A percentile compares a stretch with the other conserved stretches of the same genome.
phyloP scores from a whole-genome alignment of 768 basidiomycete genomes.

The Lentinula aciculospora region DNA sequence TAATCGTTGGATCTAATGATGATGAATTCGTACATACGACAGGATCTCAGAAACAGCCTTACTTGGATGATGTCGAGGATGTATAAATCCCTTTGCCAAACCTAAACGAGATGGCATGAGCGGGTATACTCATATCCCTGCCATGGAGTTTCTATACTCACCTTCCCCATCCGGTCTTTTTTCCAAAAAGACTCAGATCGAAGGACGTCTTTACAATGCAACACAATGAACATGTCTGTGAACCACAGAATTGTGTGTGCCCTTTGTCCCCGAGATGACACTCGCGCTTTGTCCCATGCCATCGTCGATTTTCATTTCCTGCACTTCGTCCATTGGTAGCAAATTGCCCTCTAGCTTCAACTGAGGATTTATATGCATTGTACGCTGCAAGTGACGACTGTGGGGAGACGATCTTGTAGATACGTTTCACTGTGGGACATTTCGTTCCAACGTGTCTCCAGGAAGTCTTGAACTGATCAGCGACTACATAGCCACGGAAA shows the following conservation, averaged over 20 bases:
- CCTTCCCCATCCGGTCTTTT: slow-evolving; percentile 73
- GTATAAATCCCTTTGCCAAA: slow-evolving; percentile 72
- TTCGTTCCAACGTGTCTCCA: slow-evolving; percentile 55
- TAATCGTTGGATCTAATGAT: slow-evolving; percentile 59
- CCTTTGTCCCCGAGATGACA: slow-evolving; percentile 64
- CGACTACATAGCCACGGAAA: slow-evolving; percentile 28
- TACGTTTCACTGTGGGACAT: slow-evolving; percentile 51
- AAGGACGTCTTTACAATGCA: slow-evolving; percentile 60
- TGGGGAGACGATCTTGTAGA: slow-evolving; percentile 60
- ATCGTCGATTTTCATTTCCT: slow-evolving; percentile 70
- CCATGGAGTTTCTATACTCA: slow-evolving; percentile 16
- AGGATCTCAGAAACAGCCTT: slow-evolving; percentile 11
- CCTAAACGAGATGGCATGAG: slow-evolving; percentile 22
- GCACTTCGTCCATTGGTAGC: slow-evolving; percentile 43
- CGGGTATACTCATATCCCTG: no score
- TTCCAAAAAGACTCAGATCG: slow-evolving; percentile 56
- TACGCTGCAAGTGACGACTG: slow-evolving; percentile 47
- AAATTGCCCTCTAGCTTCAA: slow-evolving; percentile 60
- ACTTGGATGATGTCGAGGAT: slow-evolving; percentile 76
- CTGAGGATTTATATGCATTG: slow-evolving; percentile 55
- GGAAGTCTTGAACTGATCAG: slow-evolving; percentile 62
- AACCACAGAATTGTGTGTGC: slow-evolving; percentile 48
- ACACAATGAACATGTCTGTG: slow-evolving; percentile 55
- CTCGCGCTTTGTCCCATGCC: slow-evolving; percentile 66
- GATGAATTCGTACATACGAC: not conserved